Percentiles rank a stretch among this genome's conserved stretches.
phyloP scores from a whole-genome alignment of 495 filamentous ascomycete species.

The Cryomyces antarcticus region DNA sequence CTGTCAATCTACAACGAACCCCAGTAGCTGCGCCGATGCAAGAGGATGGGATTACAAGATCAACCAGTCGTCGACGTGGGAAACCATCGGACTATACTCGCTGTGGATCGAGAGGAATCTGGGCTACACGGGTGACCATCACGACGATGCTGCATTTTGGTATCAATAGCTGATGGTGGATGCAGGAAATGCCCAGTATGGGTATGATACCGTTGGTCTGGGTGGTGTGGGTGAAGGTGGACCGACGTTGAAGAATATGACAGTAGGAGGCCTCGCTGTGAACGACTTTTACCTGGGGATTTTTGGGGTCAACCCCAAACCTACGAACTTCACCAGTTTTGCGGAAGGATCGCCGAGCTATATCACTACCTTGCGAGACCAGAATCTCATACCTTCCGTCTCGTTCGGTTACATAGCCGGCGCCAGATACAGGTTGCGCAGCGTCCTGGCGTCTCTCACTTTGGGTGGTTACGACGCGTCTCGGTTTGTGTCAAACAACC shows the following conservation, averaged over 20 bases:
- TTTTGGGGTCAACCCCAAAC: conserved; percentile 15
- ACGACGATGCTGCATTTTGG: too few species aligned
- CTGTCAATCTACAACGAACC: conserved; percentile 14
- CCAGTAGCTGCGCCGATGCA: conserved; percentile 21
- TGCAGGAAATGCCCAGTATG: conserved; percentile 5
- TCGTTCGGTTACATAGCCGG: conserved; percentile 51
- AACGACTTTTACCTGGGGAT: conserved; percentile 16
- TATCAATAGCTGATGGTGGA: too few species aligned
- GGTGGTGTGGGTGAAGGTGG: conserved; percentile 11
- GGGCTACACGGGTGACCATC: conserved; percentile 1
- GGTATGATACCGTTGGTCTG: conserved; percentile 14
- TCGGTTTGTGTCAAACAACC: conserved; percentile 26
- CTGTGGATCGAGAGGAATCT: conserved; percentile 12
- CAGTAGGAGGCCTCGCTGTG: conserved; percentile 12
- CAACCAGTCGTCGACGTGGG: conserved; percentile 29
- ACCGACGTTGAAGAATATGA: conserved; percentile 11
- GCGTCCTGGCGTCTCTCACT: conserved; percentile 31
- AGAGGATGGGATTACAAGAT: conserved; percentile 28
- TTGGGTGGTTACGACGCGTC: conserved; percentile 36
- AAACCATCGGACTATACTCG: conserved; percentile 13
- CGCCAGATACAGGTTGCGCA: conserved; percentile 35
- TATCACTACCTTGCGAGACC: conserved; percentile 22
- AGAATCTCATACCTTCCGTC: conserved; percentile 24
- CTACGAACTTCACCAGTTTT: conserved; percentile 17
- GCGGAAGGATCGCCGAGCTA: conserved; percentile 11